phyloP scores from a whole-genome alignment of 192 early-diverging fungal species.

The Podila epigama region DNA sequence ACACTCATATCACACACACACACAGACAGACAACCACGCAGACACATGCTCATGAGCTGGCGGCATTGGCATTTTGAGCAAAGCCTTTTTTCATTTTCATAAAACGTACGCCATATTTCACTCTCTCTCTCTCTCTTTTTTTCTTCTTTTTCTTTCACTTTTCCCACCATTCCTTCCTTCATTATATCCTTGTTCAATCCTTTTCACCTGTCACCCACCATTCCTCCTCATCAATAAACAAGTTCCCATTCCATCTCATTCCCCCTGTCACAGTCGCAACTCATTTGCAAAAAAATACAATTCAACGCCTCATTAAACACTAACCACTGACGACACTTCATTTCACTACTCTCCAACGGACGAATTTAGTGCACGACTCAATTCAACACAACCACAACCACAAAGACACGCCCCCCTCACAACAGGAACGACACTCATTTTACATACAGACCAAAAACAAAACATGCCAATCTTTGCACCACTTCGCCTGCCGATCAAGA shows the following conservation, averaged over 20 bases:
- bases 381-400: background rate
- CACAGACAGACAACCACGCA: too few species aligned
- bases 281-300: background rate
- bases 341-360: background rate
- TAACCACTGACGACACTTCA: background rate
- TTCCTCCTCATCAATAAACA: background rate
- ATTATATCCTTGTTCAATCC: background rate
- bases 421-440: background rate
- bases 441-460: background rate
- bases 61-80: background rate
- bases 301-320: too few species aligned
- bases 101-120: background rate
- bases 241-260: background rate
- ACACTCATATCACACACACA: too few species aligned
- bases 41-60: background rate
- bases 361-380: background rate
- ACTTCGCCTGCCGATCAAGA: slow-evolving; percentile 64
- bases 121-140: background rate
- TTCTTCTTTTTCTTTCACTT: slow-evolving; percentile 5
- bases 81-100: background rate
- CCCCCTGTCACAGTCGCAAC: background rate
- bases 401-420: background rate
- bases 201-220: background rate
- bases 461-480: slow-evolving; percentile 66
- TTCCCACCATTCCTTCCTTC: background rate